Evolutionary conservation across 352 stramenopile genomes (phyloP), one percentile per base, ranked within the genome.

Genomic region (Pythium phragmiticola): DNA sequence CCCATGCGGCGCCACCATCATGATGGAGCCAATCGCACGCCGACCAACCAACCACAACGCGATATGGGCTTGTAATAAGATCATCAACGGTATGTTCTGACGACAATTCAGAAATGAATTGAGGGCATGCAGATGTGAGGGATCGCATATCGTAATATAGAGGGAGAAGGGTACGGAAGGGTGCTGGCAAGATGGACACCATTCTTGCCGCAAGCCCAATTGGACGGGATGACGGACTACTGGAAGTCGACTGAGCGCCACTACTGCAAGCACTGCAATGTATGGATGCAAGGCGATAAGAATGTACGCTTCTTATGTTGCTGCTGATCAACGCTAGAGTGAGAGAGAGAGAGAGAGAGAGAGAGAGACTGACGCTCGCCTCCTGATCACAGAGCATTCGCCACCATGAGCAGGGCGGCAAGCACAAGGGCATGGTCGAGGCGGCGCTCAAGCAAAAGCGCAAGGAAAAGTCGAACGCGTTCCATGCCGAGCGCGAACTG

Each of bases 181-280:
- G n/a, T 62, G 7, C 23, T 28, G 6, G 37, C 56, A 52, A 33
- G 2, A 42, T 63, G 45, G 19, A 46, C 36, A 64, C 26, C 3
- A 30, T 30, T 30, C 26, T 49, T 41, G 47, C n/a, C 1, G 50
- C 30, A 57, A 26, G 6, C 6, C 14, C 5, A 46, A 39, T 39
- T 39, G 34, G 46, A 11, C 21, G 33, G 3, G 12, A 92, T 92
- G 84, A 68, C 68, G 63, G 84, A 88, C 73, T 85, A 87, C 52
- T 85, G 79, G 77, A 74, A 77, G 65, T 89, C 79, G 2, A 69
- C 69, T 14, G 80, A 93, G 73, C 76, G 80, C 42, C 81, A 95
- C 59, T 90, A 86, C 65, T 95, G 87, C 84, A 89, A 89, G 74
- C 91, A 82, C 60, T 95, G 87, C 84, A 94, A 95, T 87, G 80